These are phyloP conservation scores for Hebeloma cylindrosporum DNA, from an alignment of 768 basidiomycete genomes.

Conservation along the genomic window DNA sequence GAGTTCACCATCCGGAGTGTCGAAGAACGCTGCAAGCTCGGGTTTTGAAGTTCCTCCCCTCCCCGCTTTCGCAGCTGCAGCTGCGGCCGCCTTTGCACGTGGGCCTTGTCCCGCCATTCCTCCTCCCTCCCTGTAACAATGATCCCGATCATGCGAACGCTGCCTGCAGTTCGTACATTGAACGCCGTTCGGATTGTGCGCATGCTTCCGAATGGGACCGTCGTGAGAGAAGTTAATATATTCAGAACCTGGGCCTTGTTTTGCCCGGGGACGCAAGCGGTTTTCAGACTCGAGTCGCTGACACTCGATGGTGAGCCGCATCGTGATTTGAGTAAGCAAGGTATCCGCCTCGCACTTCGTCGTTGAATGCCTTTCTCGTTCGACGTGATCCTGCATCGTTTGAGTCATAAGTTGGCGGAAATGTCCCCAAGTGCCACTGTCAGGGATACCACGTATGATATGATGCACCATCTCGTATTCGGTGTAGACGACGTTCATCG, in stretches of 20 bases:
- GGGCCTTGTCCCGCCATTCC: constrained; percentile 4
- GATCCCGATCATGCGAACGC: background rate
- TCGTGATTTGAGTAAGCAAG: constrained; percentile 4
- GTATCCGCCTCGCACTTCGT: constrained; percentile 6
- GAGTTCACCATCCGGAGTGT: too few species aligned
- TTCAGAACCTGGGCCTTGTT: constrained; percentile 6
- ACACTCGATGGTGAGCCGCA: constrained; percentile 9
- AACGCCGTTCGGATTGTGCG: background rate
- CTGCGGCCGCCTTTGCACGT: too few species aligned
- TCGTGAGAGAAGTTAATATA: background rate
- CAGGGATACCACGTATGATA: constrained; percentile 9
- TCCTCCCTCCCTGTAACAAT: background rate
- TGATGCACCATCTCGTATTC: constrained; percentile 12
- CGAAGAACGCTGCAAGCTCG: too few species aligned
- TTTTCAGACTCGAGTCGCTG: constrained; percentile 4
- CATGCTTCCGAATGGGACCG: background rate
- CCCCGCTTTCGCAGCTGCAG: too few species aligned
- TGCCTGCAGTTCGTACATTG: background rate
- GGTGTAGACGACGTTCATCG: background rate
- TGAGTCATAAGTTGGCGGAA: background rate
- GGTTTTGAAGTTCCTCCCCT: too few species aligned
- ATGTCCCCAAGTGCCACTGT: constrained; percentile 1
- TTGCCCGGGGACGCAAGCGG: background rate
- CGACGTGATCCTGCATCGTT: background rate
- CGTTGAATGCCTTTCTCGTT: background rate